Evolutionary conservation across 1,284 basidiomycete genomes (phyloP).

Genomic region (Papiliotrema fonsecae): DNA sequence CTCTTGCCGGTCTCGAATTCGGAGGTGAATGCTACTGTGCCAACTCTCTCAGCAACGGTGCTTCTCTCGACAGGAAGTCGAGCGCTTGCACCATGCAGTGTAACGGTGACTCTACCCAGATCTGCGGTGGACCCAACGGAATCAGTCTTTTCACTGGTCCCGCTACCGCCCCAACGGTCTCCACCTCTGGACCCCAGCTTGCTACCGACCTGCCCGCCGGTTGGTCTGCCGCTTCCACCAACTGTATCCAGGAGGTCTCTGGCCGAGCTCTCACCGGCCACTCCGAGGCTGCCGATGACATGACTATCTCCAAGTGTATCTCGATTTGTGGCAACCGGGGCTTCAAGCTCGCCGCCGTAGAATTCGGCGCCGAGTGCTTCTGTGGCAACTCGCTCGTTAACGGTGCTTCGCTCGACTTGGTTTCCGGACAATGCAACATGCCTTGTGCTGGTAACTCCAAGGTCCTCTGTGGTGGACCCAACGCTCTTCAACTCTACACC

Average conservation of each 20-base stretch:
- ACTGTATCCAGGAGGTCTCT: constrained; percentile 27
- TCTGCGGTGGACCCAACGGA: constrained; percentile 31
- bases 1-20: constrained; percentile 31
- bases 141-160: constrained; percentile 54
- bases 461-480: constrained; percentile 11
- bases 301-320: constrained; percentile 26
- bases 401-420: background rate
- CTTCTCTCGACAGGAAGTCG: constrained; percentile 11
- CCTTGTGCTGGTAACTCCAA: constrained; percentile 9
- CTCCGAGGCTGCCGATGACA: constrained; percentile 10
- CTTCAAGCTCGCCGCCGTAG: constrained; percentile 6
- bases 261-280: constrained; percentile 26
- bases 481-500: background rate
- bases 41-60: constrained; percentile 21
- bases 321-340: constrained; percentile 4
- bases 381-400: background rate
- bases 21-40: constrained; percentile 36
- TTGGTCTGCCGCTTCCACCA: constrained; percentile 9
- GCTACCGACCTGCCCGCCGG: constrained; percentile 7
- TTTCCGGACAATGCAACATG: constrained; percentile 9
- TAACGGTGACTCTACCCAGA: constrained; percentile 22
- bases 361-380: constrained; percentile 10
- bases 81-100: constrained; percentile 29
- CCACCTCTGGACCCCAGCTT: background rate
- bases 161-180: constrained; percentile 17